A percentile compares a stretch with the other conserved stretches of the same genome.
Conservation (phyloP, 352 stramenopile genomes). For the Phytopythium ostracodes region DNA sequence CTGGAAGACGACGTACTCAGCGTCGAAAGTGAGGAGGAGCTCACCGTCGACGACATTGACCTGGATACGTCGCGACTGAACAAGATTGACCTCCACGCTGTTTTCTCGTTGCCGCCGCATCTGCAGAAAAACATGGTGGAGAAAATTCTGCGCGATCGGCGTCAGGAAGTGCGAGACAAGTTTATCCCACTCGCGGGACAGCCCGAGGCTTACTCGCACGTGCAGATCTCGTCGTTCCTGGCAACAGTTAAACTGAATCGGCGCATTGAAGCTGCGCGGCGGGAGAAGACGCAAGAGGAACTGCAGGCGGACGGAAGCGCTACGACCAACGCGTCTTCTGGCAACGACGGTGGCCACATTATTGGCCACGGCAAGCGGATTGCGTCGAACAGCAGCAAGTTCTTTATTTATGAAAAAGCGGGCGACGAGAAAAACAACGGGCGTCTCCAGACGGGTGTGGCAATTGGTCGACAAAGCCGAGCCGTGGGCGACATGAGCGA, state of each 20-base stretch:
- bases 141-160: slow-evolving; percentile 82
- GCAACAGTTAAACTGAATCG: slow-evolving; percentile 89
- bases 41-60: slow-evolving; percentile 62
- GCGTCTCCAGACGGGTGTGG: neutral
- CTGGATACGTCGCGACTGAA: slow-evolving; percentile 49
- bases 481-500: slow-evolving; percentile 9
- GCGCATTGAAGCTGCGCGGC: slow-evolving; percentile 51
- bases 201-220: slow-evolving; percentile 92
- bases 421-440: slow-evolving; percentile 3
- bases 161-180: slow-evolving; percentile 89
- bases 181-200: slow-evolving; percentile 95
- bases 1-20: slow-evolving; percentile 14
- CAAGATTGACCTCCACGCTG: slow-evolving; percentile 79
- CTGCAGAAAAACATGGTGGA: slow-evolving; percentile 93
- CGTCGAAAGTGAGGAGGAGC: slow-evolving; percentile 21
- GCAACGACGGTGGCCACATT: neutral
- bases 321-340: slow-evolving; percentile 7
- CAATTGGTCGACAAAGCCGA: neutral
- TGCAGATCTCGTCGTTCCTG: slow-evolving; percentile 95
- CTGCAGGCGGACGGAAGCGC: slow-evolving; percentile 28
- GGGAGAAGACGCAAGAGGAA: slow-evolving; percentile 50
- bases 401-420: slow-evolving; percentile 68
- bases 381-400: slow-evolving; percentile 68
- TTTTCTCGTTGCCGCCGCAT: slow-evolving; percentile 86
- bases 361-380: slow-evolving; percentile 60